Evolutionary conservation across 164 flowering plant species (phyloP), one percentile per base, ranked within the genome.

Genomic region (Buxus sempervirens): DNA sequence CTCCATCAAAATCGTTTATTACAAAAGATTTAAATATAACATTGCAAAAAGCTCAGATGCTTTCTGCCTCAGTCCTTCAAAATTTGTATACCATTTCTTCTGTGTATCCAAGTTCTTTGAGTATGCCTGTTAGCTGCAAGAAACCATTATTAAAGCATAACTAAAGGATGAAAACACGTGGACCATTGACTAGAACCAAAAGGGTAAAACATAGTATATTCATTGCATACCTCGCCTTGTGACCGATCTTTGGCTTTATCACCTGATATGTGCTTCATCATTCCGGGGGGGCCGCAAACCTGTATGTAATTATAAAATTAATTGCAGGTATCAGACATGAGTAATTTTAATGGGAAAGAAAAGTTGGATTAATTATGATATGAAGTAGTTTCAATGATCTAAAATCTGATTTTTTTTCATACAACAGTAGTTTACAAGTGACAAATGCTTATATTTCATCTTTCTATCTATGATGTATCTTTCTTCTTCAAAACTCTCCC

Each of bases 21-120:
- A 63, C 71, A 60, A 55, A 73, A 63, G 59, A 69, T 58, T 59
- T 28, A 10, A 21, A 26, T 41, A 5, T 5, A 27, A 5, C 1
- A 1, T 1, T 13, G 23, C 53, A 54, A 45, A 63, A 14, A 16
- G 42, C 20, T 18, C 10, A 24, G 42, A 63, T 42, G 41, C 55
- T 56, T 58, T 54, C 5, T 22, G 15, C 54, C 25, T 45, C 60
- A 28, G 9, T 27, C n/a, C 26, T 15, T 89, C 80, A 94, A 75
- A 94, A 94, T 75, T 94, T 94, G 82, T 88, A 94, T 38, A 91
- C 98, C 98, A 91, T 94, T 38, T 85, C 81, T 73, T 88, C 95
- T 0, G 90, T 86, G 69, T 91, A 94, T 65, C 96, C 96, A 20
- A 87, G 81, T 9, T 94, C 90, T 78, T 88, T 94, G 70, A 94